phyloP scores from a whole-genome alignment of 2,329 filamentous ascomycete species.

The Alternaria burnsii region DNA sequence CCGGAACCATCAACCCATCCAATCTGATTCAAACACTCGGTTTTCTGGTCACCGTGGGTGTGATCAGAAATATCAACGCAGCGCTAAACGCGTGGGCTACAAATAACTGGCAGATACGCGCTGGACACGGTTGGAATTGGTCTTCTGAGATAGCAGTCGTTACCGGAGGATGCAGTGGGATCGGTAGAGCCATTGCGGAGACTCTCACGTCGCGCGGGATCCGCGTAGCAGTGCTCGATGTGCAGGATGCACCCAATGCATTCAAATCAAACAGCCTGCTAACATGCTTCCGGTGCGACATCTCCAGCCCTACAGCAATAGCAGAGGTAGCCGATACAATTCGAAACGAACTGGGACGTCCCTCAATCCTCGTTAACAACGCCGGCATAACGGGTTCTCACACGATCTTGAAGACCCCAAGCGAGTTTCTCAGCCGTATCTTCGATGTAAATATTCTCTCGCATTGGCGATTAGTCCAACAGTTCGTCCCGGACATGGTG shows the following conservation, averaged over 20 bases:
- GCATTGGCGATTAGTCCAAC: slow-evolving; percentile 24
- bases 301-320: slow-evolving; percentile 20
- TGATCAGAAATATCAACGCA: slow-evolving; percentile 4
- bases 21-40: background rate
- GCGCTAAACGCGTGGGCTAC: slow-evolving; percentile 14
- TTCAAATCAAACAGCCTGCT: slow-evolving; percentile 16
- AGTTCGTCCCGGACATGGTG: slow-evolving; percentile 35
- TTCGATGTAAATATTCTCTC: slow-evolving; percentile 32
- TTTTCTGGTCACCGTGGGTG: slow-evolving; percentile 4
- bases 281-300: slow-evolving; percentile 28
- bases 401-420: slow-evolving; percentile 16
- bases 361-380: slow-evolving; percentile 35
- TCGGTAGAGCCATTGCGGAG: slow-evolving; percentile 24
- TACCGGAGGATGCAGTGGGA: slow-evolving; percentile 27
- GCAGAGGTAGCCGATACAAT: slow-evolving; percentile 18
- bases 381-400: slow-evolving; percentile 25
- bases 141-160: slow-evolving; percentile 24
- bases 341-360: slow-evolving; percentile 18
- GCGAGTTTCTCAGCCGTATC: slow-evolving; percentile 12
- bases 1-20: background rate
- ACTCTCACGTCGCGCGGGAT: slow-evolving; percentile 18
- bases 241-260: slow-evolving; percentile 12
- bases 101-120: slow-evolving; percentile 13
- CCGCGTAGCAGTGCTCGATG: slow-evolving; percentile 25
- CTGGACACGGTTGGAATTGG: slow-evolving; percentile 22